Base-by-base conservation (phyloP, 495 filamentous ascomycete species). In the Penicillium atrosanguineum region DNA sequence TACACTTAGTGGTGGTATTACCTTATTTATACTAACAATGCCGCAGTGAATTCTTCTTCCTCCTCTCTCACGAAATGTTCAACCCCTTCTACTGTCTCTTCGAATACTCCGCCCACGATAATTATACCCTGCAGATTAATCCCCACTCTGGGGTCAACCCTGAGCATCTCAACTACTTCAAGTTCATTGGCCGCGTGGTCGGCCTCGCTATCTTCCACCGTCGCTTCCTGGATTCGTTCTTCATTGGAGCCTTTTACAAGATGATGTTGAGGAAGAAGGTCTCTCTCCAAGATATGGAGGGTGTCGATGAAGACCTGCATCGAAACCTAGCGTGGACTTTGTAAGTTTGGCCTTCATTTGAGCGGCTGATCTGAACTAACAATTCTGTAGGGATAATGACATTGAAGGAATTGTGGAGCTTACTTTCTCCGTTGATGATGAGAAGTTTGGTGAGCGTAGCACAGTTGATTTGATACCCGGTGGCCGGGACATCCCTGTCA, bases 11-110 rank as follows among this genome's bases (percentile, higher is more conserved):
- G 11, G 9, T 39, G 6, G 3, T 11, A 20, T 18, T 46, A n/a
- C n/a, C n/a, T n/a, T n/a, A 36, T 29, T 7, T 28, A 50, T 45
- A 44, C 68, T 75, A 55, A 76, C 64, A 39, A 41, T 6, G 48
- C 19, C 16, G 53, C 64, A 87, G 94, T 82, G 94, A 99, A 73
- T 99, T 97, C 78, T 99, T 99, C 82, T 99, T 97, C 85, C 80
- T 99, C 51, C 83, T 99, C 38, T 97, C 94, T n/a, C 94, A 99
- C 73, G 94, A 99, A 79, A 99, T 99, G 94, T 99, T 99, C 75
- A 99, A 99, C 72, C 94, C 94, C 48, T 99, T 99, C 76, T 99
- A 99, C 77, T 99, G 94, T 74, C 81, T 99, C 42, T 99, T 99
- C 78, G 94, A 99, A 76, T 99, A 99, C 70, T 97, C 94, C 56